Base-by-base conservation (phyloP, 352 stramenopile genomes). In the Aphanomyces invadans region DNA sequence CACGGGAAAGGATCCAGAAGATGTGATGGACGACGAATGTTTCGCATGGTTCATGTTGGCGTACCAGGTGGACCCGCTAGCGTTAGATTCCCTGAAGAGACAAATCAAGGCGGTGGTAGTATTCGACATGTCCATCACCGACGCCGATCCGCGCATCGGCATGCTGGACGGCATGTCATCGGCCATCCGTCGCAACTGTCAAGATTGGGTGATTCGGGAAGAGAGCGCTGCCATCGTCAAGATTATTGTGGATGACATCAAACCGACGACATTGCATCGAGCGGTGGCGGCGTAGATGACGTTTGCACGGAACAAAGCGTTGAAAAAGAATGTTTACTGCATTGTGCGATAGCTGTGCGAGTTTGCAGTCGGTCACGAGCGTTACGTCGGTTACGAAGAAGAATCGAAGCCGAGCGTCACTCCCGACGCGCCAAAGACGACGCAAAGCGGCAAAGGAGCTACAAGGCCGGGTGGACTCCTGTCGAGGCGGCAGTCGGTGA, bases 161-260 rank as follows among this genome's bases (percentile, higher is more conserved):
- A 54, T 54, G 46, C 25, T 54, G 46, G 46, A 54, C 19, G 25
- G 25, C 19, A 21, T 54, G 46, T 7, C 46, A 21, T 7, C 46
- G 11, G 46, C 46, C 7, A 23, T 54, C n/a, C 46, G 46, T 29
- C n/a, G 46, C 25, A 19, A 54, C 25, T 19, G 46, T 21, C 46
- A 54, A n/a, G 46, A 54, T 7, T 54, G 46, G 46, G 25, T 54
- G n/a, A 23, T 54, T 19, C 46, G 46, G n/a, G 46, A 54, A 29
- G 46, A 7, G 46, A 54, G 46, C 46, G 7, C 7, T 7, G 46
- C 25, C 7, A 29, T 54, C 2, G 31, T 56, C 1, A 53, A 5
- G n/a, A 49, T 64, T 29, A 64, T 64, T 23, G 29, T 23, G 19
- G 25, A 26, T 21, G 53, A 9, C 36, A 46, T 61, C 53, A 61